Conservation (phyloP, 2,329 filamentous ascomycete species). For the Corynespora cassiicola region DNA sequence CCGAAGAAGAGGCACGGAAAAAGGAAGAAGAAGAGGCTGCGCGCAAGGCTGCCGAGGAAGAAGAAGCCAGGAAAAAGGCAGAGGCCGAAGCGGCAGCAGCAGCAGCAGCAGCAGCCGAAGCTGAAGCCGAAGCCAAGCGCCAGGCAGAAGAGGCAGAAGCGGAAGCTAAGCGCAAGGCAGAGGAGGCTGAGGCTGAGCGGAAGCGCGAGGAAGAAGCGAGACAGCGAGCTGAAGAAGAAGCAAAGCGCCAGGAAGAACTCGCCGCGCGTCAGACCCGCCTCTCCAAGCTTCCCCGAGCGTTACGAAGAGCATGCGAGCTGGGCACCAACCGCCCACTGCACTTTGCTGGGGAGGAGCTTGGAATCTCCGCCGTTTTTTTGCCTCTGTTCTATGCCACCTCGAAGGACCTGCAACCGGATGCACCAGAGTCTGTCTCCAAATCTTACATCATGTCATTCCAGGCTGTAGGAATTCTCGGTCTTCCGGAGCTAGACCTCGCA, state of each 20-base stretch:
- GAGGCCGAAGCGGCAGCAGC: constrained; percentile 40
- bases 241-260: constrained; percentile 33
- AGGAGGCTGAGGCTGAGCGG: constrained; percentile 40
- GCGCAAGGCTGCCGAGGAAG: constrained; percentile 36
- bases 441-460: constrained; percentile 48
- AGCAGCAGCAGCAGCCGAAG: too few relatives aligned
- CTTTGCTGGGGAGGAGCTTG: constrained; percentile 47
- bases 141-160: constrained; percentile 26
- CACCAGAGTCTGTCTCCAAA: constrained; percentile 24
- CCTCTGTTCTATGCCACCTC: constrained; percentile 44
- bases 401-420: constrained; percentile 30
- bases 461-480: constrained; percentile 47
- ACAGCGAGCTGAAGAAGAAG: constrained; percentile 36
- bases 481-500: constrained; percentile 46
- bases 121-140: constrained; percentile 7
- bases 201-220: constrained; percentile 37
- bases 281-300: constrained; percentile 43
- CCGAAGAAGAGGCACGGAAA: constrained; percentile 31
- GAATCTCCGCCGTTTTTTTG: constrained; percentile 46
- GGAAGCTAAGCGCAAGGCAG: constrained; percentile 33
- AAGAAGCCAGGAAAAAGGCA: constrained; percentile 32
- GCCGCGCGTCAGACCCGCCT: constrained; percentile 41
- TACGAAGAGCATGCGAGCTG: constrained; percentile 44
- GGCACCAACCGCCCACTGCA: constrained; percentile 45
- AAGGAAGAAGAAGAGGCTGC: constrained; percentile 35